phyloP scores from a whole-genome alignment of 225 moss, liverwort and hornwort genomes.

The Lunularia cruciata region DNA sequence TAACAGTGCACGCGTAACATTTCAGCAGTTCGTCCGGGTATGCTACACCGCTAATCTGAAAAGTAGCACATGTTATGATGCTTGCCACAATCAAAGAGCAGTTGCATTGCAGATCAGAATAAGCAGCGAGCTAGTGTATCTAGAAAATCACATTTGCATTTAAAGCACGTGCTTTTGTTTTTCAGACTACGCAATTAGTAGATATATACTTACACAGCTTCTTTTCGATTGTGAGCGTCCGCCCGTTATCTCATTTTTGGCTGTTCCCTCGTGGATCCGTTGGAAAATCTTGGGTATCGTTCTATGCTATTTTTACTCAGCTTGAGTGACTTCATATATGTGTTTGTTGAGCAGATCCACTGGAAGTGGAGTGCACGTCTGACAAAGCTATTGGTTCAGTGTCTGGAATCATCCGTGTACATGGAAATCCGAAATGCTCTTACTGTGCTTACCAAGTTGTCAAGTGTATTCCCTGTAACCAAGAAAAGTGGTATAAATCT shows the following conservation, averaged over 20 bases:
- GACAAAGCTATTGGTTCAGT: slow-evolving; percentile 88
- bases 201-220: no score
- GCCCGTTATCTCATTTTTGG: no score
- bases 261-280: neutral
- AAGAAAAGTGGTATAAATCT: slow-evolving; percentile 94
- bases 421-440: slow-evolving; percentile 99
- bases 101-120: no score
- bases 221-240: no score
- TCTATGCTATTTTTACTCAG: no score
- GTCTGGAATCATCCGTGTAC: slow-evolving; percentile 92
- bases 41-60: neutral
- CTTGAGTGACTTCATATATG: no score
- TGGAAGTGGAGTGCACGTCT: slow-evolving; percentile 99
- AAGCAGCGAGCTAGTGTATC: no score
- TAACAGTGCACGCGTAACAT: slow-evolving; percentile 88
- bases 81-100: no score
- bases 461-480: slow-evolving; percentile 91
- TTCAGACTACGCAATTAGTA: no score
- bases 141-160: no score
- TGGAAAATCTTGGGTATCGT: neutral
- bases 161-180: no score
- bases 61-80: no score
- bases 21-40: slow-evolving; percentile 84
- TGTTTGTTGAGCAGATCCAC: slow-evolving; percentile 59
- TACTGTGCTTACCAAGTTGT: slow-evolving; percentile 90